A percentile compares a stretch with the other conserved stretches of the same genome.
Evolutionary conservation across 169 alveolate genomes (phyloP).

Genomic region (Plasmodium billcollinsi): DNA sequence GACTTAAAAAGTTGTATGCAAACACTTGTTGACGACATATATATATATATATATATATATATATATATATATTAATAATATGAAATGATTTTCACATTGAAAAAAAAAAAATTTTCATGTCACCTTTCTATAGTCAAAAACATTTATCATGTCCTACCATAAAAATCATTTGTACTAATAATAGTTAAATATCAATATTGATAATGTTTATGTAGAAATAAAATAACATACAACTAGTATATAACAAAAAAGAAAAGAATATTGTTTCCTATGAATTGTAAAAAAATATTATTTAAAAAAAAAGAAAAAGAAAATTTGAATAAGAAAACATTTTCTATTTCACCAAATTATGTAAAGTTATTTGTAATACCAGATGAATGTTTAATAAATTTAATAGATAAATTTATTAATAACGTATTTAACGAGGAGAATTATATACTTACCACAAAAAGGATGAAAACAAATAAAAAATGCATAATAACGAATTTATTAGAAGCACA

Average conservation of each 20-base stretch:
- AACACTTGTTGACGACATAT: too few relatives aligned
- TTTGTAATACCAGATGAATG: conserved; percentile 52
- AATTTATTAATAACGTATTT: conserved; percentile 32
- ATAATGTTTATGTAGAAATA: too few relatives aligned
- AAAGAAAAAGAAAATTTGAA: neutral
- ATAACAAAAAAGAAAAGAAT: neutral
- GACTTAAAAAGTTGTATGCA: too few relatives aligned
- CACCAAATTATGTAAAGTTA: conserved; percentile 45
- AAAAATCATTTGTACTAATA: too few relatives aligned
- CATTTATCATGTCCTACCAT: too few relatives aligned
- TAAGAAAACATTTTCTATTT: neutral
- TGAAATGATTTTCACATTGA: too few relatives aligned
- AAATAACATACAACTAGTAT: neutral
- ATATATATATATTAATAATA: too few relatives aligned
- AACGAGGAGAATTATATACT: conserved; percentile 27
- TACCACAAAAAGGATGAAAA: conserved; percentile 36
- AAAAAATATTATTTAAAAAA: neutral
- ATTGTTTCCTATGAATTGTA: neutral
- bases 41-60: too few relatives aligned
- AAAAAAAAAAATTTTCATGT: too few relatives aligned
- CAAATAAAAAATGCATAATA: conserved; percentile 29
- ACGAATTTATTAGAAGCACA: conserved; percentile 48
- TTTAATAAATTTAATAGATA: conserved; percentile 39
- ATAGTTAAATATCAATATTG: too few relatives aligned
- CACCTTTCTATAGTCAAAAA: too few relatives aligned